Percentiles rank a stretch among this genome's conserved stretches.
Conservation (phyloP, 139 green algal species). For the Yamagishiella unicocca region DNA sequence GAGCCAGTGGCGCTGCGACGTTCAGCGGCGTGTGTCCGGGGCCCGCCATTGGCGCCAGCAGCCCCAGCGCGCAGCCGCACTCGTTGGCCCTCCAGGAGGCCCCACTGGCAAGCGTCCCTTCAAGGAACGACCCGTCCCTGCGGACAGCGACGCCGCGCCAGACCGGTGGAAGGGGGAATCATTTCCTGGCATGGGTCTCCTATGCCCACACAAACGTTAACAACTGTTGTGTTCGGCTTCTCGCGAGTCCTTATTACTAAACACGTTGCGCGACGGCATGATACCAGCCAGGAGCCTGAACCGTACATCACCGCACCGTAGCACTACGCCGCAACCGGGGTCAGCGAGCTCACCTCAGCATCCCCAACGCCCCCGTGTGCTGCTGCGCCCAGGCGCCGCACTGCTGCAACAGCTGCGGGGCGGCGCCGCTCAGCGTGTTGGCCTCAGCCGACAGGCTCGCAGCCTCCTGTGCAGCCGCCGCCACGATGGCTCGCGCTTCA, state of each 20-base stretch:
- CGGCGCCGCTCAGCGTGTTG: not conserved
- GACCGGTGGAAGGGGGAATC: too few species aligned
- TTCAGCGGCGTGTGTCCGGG: not conserved
- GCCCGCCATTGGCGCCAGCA: constrained; percentile 1
- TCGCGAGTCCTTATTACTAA: too few species aligned
- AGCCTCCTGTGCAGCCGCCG: constrained; percentile 4
- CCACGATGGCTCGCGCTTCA: constrained; percentile 4
- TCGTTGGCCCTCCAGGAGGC: constrained; percentile 6
- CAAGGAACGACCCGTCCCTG: constrained; percentile 39
- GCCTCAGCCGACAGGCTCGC: constrained; percentile 24
- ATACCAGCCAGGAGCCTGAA: not conserved
- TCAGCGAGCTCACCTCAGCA: constrained; percentile 35
- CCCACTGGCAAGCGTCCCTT: not conserved
- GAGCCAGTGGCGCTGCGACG: not conserved
- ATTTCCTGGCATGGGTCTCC: too few species aligned
- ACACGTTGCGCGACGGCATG: too few species aligned
- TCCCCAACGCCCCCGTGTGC: constrained; percentile 30
- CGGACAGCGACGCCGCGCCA: not conserved
- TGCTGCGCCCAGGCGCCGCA: constrained; percentile 42
- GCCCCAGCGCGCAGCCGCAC: constrained; percentile 3
- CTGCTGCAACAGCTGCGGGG: constrained; percentile 21
- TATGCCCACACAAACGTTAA: too few species aligned
- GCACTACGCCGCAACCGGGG: not conserved
- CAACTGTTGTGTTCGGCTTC: too few species aligned
- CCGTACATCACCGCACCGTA: not conserved